Evolutionary conservation across 192 early-diverging fungal species (phyloP), one percentile per base, ranked within the genome.

Genomic region (Backusella liffmaniae): DNA sequence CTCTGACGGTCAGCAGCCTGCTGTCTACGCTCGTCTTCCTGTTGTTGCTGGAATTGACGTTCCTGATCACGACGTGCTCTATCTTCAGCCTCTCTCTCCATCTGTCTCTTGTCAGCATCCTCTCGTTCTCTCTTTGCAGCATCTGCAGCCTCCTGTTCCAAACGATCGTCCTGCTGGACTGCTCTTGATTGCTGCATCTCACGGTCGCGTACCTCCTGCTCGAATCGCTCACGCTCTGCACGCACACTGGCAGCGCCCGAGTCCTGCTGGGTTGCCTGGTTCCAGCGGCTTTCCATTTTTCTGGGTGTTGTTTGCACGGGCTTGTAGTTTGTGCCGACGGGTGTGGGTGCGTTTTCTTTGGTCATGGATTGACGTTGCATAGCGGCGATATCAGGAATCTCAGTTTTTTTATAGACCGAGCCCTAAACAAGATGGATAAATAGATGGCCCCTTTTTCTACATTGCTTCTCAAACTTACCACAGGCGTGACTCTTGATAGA

Each of bases 331-430:
- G 85, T 82, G 32, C 72, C 42, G 15, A 83, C 82, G 8, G 82
- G 75, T 21, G 77, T 66, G 44, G 82, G 82, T n/a, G 76, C 56
- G 3, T 70, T 65, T 59, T 86, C 84, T n/a, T 78, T 77, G 56
- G 82, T 86, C 77, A 86, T 85, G 23, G 85, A 73, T 59, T 78
- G 77, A 18, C 81, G 81, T 73, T 88, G 88, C 72, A 88, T 76
- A 29, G 84, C 77, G 15, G 86, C 77, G 77, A 90, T 86, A 80
- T 89, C 85, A 2, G 89, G 89, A 21, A 90, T 82, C 79, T 89
- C 79, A 0, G 85, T 88, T 72, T 82, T 89, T 68, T 88, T 78
- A 73, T 90, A 90, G 9, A 89, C 90, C 32, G 90, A 91, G 26
- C 69, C 49, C 86, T 87, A 75, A 13, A 16, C 15, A 5, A 70